These are phyloP conservation scores for Micractinium sp. DNA, from an alignment of 139 green algal genomes.

Conservation along the genomic window DNA sequence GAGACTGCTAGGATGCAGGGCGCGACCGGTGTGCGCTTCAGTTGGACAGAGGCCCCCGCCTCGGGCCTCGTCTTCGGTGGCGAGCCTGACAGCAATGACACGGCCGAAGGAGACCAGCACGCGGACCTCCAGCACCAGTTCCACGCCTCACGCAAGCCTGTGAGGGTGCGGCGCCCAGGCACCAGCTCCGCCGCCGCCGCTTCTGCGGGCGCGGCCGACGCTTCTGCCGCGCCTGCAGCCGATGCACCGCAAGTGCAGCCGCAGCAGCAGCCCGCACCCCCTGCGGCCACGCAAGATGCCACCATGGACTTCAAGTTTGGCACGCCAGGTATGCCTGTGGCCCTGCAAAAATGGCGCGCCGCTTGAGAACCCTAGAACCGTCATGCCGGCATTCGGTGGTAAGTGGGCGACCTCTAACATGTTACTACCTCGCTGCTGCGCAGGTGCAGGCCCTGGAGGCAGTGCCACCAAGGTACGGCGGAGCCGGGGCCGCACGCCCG, in stretches of 20 bases:
- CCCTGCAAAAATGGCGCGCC: background rate
- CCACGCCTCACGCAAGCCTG: background rate
- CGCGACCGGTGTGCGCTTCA: background rate
- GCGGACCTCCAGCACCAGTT: background rate
- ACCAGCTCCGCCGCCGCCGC: background rate
- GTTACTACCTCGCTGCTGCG: too few species aligned
- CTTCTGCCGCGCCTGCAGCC: background rate
- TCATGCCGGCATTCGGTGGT: background rate
- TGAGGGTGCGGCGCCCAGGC: background rate
- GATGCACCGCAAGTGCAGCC: background rate
- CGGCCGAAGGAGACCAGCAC: background rate
- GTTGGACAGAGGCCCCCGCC: background rate
- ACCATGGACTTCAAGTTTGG: constrained; percentile 1
- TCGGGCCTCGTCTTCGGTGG: background rate
- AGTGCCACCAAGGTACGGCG: constrained; percentile 3
- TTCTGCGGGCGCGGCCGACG: background rate
- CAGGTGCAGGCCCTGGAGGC: background rate
- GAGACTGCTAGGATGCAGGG: background rate
- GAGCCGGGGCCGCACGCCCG: background rate
- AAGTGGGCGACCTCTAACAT: background rate
- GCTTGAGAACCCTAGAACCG: background rate
- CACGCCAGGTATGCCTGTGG: background rate
- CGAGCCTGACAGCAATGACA: background rate
- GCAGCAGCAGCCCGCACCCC: background rate
- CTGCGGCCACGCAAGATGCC: background rate